Base-by-base conservation (phyloP, 495 filamentous ascomycete genomes). In the Apodospora peruviana region DNA sequence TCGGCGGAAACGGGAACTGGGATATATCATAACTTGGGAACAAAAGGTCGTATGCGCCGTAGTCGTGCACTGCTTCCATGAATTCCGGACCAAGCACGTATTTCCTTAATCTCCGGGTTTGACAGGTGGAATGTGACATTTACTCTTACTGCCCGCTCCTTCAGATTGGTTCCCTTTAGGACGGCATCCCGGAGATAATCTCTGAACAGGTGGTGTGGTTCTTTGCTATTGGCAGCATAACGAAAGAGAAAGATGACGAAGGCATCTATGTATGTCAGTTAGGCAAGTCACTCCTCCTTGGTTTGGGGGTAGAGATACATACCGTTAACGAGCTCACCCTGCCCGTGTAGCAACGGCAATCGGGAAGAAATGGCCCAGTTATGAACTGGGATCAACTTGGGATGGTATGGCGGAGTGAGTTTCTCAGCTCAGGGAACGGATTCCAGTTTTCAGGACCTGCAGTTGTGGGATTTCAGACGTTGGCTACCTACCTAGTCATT, bases 161-260 rank as follows among this genome's bases (percentile, higher is more conserved):
- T n/a, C 8, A 17, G 7, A 17, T 41, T 27, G 18, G 38, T 8
- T 5, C 50, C 47, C 10, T 50, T 32, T 19, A 55, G 41, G 0
- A 55, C 52, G 20, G 36, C 40, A 1, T 49, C 41, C 23, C 42
- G 29, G 5, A 58, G 24, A 24, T 39, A 56, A 2, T 20, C 49
- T 23, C 39, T 50, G 35, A 56, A 49, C 5, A 36, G 17, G n/a
- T 25, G 38, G 18, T 41, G 43, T 16, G 53, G 56, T 24, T 59
- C 56, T 2, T 34, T 9, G 23, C 45, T 27, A 18, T 44, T 29
- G 5, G 24, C 40, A 9, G 55, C 45, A 24, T 59, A 59, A 4
- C 39, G 25, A 20, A 43, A 29, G 17, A 56, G 38, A 25, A 49
- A 52, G 2, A 42, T 7, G 2, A 56, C 19, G 17, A 59, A 53